Conservation (phyloP, 2,329 filamentous ascomycete species). For the Ceratocystis colombiana region DNA sequence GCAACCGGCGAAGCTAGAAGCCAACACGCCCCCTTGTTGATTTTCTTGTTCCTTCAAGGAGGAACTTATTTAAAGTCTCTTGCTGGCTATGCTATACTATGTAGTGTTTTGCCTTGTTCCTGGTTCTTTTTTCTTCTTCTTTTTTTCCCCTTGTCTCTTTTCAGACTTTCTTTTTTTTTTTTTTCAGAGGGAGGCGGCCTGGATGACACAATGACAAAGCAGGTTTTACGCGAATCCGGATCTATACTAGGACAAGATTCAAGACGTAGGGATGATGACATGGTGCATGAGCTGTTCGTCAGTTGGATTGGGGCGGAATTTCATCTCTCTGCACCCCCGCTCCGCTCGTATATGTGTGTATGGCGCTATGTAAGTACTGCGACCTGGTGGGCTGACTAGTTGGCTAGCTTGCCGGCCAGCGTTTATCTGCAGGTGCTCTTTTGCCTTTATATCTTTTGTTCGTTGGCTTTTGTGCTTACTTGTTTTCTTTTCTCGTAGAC, state of each 20-base stretch:
- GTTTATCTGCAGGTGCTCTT: background rate
- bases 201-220: too few relatives aligned
- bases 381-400: too few relatives aligned
- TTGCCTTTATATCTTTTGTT: background rate
- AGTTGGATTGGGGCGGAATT: too few relatives aligned
- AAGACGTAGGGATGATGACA: too few relatives aligned
- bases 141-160: background rate
- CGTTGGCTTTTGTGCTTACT: background rate
- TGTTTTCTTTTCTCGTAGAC: background rate
- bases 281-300: too few relatives aligned
- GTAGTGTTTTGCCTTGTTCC: background rate
- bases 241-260: background rate
- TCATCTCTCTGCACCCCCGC: too few relatives aligned
- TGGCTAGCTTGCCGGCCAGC: too few relatives aligned
- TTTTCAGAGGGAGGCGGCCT: background rate
- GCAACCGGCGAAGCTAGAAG: too few relatives aligned
- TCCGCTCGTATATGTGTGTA: too few relatives aligned
- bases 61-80: background rate
- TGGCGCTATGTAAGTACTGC: too few relatives aligned
- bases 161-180: background rate
- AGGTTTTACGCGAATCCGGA: background rate
- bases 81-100: too few relatives aligned
- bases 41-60: slow-evolving; percentile 2
- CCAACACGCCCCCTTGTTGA: too few relatives aligned
- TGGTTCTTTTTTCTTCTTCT: background rate